These are phyloP conservation scores for Flaveria robusta DNA, from an alignment of 129 eudicot genomes.

Conservation along the genomic window DNA sequence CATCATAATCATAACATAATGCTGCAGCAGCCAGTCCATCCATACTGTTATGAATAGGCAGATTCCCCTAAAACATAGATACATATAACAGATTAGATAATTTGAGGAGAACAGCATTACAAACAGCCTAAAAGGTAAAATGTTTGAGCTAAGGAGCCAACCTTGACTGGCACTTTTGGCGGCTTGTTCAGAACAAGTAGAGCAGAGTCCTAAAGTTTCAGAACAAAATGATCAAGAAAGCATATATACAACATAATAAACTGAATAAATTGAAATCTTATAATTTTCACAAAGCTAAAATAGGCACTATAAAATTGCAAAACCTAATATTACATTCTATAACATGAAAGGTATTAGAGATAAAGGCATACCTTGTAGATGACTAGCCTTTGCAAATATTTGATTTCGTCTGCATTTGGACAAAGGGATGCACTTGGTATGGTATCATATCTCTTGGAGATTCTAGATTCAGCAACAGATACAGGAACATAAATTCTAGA, in stretches of 20 bases:
- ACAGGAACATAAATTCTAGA: constrained; percentile 62
- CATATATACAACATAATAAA: background rate
- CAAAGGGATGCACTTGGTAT: constrained; percentile 80
- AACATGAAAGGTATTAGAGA: background rate
- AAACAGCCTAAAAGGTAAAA: background rate
- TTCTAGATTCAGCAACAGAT: constrained; percentile 81
- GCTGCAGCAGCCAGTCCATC: constrained; percentile 98
- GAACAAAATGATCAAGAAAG: constrained; percentile 23
- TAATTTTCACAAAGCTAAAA: constrained; percentile 6
- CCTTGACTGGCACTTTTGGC: constrained; percentile 90
- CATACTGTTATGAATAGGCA: constrained; percentile 94
- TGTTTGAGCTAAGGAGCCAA: constrained; percentile 32
- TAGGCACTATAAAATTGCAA: background rate
- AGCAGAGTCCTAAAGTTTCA: constrained; percentile 75
- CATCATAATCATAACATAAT: constrained; percentile 73
- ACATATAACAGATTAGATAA: background rate
- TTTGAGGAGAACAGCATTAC: background rate
- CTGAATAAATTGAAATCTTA: background rate
- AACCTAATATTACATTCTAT: constrained; percentile 3
- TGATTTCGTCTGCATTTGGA: constrained; percentile 92
- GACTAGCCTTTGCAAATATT: constrained; percentile 83
- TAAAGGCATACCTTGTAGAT: constrained; percentile 65
- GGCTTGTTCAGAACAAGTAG: constrained; percentile 84
- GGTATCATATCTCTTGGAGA: constrained; percentile 73
- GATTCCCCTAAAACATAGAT: constrained; percentile 51